phyloP scores from a whole-genome alignment of 2,329 filamentous ascomycete genomes.

The Tolypocladium tundrense region DNA sequence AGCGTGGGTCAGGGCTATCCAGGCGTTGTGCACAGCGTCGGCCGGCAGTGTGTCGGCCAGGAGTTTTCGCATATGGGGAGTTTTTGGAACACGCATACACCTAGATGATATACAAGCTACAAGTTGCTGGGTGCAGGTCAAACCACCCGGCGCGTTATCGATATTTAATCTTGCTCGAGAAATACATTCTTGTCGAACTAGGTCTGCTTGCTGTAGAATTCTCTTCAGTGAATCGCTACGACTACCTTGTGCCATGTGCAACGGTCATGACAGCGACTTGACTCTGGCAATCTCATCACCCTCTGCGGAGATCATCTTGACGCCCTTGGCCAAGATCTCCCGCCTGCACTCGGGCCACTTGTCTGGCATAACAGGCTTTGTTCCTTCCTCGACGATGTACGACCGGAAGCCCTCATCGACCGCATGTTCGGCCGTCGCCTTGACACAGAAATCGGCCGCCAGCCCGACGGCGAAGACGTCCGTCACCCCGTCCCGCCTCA shows the following conservation, averaged over 20 bases:
- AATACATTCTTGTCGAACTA: neutral
- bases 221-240: neutral
- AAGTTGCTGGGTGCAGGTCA: neutral
- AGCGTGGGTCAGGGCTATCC: neutral
- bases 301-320: conserved; percentile 44
- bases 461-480: conserved; percentile 81
- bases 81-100: neutral
- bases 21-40: neutral
- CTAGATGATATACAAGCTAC: conserved; percentile 1
- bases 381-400: conserved; percentile 69
- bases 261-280: neutral
- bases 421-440: conserved; percentile 70
- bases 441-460: conserved; percentile 85
- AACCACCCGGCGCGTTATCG: neutral
- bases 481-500: conserved; percentile 52
- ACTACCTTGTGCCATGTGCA: neutral
- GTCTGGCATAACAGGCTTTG: conserved; percentile 56
- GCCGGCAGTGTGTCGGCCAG: conserved; percentile 4
- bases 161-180: neutral
- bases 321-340: conserved; percentile 48
- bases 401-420: conserved; percentile 64
- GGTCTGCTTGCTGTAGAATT: neutral
- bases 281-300: conserved; percentile 12
- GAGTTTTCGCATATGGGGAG: conserved; percentile 17
- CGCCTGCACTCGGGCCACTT: conserved; percentile 44